Evolutionary conservation across 306 rosid species (phyloP), one percentile per base, ranked within the genome.

Genomic region (Glycyrrhiza uralensis): DNA sequence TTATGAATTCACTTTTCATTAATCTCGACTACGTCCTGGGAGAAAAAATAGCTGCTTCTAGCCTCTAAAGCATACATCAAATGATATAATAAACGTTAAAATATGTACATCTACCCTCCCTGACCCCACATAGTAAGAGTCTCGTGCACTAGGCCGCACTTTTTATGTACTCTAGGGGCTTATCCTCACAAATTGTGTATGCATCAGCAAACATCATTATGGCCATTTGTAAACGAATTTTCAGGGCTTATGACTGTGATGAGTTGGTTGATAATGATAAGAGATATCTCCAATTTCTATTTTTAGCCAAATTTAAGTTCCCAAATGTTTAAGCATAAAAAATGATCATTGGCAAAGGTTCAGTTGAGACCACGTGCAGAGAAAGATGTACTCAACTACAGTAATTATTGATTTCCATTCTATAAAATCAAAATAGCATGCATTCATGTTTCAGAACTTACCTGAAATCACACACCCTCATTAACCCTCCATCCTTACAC

Each of bases 401-500:
- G 41, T 9, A 5, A 61, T 7, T 36, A 14, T n/a, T 9, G 23
- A 13, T n/a, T 18, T 1, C 15, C 15, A 41, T 17, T 11, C 24
- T 26, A 4, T 33, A 57, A 57, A 67, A 57, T 11, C 14, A 36
- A 50, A 60, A 54, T 28, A 17, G 28, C 72, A 56, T 12, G 20
- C 3, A n/a, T 13, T 45, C 1, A 80, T 5, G 71, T 45, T 66
- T 46, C n/a, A 35, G 54, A 64, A 44, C 72, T 44, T 39, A 89
- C 96, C 57, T 69, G 71, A 60, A 76, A 39, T 90, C 96, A 59
- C 92, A 87, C 11, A 84, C 36, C 61, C 77, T 50, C 58, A 90
- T 62, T 0, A 6, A 10, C 1, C 96, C 92, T 57, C 90, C 96
- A 74, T 87, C 96, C 65, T 90, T 90, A 68, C 96, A 90, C 2